phyloP scores from a whole-genome alignment of 1,139 yeast species.

The Yamadazyma conglobata region DNA sequence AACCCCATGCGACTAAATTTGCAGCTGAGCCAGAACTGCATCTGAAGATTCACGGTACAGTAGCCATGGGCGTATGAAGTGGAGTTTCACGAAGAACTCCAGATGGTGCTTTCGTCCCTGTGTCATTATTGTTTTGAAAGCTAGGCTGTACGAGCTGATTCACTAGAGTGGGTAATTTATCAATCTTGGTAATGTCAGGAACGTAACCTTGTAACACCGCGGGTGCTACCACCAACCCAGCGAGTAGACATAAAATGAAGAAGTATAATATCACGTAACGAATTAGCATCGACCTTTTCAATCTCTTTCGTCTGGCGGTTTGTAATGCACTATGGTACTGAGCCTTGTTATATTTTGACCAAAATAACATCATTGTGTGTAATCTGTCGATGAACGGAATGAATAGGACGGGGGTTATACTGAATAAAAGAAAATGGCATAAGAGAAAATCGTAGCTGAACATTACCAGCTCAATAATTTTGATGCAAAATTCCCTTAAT shows the following conservation, averaged over 20 bases:
- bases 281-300: conserved; percentile 15
- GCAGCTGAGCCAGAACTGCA: too few relatives aligned
- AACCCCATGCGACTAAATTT: too few relatives aligned
- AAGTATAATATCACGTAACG: conserved; percentile 22
- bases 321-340: conserved; percentile 25
- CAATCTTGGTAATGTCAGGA: conserved; percentile 15
- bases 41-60: too few relatives aligned
- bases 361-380: conserved; percentile 36
- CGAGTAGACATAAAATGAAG: conserved; percentile 14
- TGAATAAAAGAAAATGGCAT: conserved; percentile 60
- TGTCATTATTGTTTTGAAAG: conserved; percentile 56
- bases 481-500: conserved; percentile 62
- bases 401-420: conserved; percentile 59
- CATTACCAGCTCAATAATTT: conserved; percentile 61
- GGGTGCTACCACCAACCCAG: conserved; percentile 23
- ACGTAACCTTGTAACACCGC: conserved; percentile 23
- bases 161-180: conserved; percentile 12
- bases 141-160: conserved; percentile 54
- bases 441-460: conserved; percentile 72
- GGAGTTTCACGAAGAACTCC: too few relatives aligned
- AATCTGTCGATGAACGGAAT: conserved; percentile 56
- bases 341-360: conserved; percentile 29
- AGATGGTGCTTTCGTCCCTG: conserved; percentile 42
- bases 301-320: conserved; percentile 20
- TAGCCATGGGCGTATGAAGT: too few relatives aligned